Evolutionary conservation across 169 alveolate species (phyloP).

Genomic region (Eimeria necatrix): DNA sequence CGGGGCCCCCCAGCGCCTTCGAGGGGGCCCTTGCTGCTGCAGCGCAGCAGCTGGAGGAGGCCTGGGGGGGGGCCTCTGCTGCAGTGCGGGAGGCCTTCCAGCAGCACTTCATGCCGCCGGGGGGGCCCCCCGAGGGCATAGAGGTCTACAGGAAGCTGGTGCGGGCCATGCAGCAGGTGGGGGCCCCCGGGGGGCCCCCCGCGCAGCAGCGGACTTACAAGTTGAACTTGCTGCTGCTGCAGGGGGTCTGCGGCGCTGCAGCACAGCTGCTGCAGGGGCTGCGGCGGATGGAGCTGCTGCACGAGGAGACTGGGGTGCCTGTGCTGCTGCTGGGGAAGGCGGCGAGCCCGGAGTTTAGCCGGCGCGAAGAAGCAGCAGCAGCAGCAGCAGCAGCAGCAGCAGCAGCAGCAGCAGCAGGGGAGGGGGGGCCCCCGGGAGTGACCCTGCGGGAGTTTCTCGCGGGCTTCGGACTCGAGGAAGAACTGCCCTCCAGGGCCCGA

Average conservation of each 20-base stretch:
- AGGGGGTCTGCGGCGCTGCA: conserved; percentile 6
- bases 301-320: neutral
- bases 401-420: no score
- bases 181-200: neutral
- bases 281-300: neutral
- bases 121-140: no score
- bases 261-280: neutral
- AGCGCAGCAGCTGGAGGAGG: no score
- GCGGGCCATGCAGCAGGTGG: neutral
- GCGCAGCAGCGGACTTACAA: neutral
- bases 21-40: no score
- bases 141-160: neutral
- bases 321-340: neutral
- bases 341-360: no score
- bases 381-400: no score
- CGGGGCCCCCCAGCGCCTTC: no score
- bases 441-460: no score
- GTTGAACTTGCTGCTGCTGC: conserved; percentile 2
- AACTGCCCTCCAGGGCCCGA: no score
- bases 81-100: neutral
- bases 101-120: neutral
- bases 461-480: no score
- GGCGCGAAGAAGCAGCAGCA: no score
- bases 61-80: neutral
- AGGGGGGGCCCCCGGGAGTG: no score